Evolutionary conservation across 495 filamentous ascomycete genomes (phyloP).

Genomic region (Penicillium flavigenum): DNA sequence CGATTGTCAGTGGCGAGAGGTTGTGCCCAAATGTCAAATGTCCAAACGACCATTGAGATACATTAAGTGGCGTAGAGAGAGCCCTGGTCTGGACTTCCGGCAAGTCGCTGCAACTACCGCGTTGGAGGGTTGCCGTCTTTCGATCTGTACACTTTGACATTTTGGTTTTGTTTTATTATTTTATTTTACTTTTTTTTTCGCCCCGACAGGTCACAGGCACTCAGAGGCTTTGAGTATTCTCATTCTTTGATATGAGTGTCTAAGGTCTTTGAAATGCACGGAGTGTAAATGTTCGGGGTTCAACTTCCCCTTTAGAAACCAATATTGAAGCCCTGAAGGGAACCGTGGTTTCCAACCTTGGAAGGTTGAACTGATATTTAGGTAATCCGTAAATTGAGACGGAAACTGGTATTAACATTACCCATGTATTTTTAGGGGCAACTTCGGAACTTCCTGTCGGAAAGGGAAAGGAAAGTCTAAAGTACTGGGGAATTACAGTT

Average conservation of each 20-base stretch:
- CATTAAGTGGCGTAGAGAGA: constrained; percentile 15
- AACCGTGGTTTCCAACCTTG: too few species aligned
- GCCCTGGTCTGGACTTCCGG: constrained; percentile 11
- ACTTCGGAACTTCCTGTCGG: constrained; percentile 20
- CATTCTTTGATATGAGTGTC: background rate
- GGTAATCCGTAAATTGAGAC: constrained; percentile 7
- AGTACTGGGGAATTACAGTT: constrained; percentile 4
- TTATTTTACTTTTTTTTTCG: background rate
- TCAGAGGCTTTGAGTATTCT: background rate
- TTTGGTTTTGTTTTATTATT: background rate
- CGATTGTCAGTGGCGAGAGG: constrained; percentile 15
- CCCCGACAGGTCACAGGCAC: constrained; percentile 17
- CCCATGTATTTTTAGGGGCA: constrained; percentile 17
- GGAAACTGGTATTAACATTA: constrained; percentile 33
- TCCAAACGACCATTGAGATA: constrained; percentile 19
- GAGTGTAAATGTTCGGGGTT: background rate
- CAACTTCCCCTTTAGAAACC: too few species aligned
- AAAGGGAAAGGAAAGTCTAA: constrained; percentile 16
- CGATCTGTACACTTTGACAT: constrained; percentile 1
- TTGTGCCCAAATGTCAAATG: constrained; percentile 7
- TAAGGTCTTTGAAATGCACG: background rate
- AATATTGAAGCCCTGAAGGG: too few species aligned
- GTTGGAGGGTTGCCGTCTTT: constrained; percentile 1
- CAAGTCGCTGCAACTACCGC: constrained; percentile 9
- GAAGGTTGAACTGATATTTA: background rate